Evolutionary conservation across 2,329 filamentous ascomycete genomes (phyloP), one percentile per base, ranked within the genome.

Genomic region (Nigrospora oryzae): DNA sequence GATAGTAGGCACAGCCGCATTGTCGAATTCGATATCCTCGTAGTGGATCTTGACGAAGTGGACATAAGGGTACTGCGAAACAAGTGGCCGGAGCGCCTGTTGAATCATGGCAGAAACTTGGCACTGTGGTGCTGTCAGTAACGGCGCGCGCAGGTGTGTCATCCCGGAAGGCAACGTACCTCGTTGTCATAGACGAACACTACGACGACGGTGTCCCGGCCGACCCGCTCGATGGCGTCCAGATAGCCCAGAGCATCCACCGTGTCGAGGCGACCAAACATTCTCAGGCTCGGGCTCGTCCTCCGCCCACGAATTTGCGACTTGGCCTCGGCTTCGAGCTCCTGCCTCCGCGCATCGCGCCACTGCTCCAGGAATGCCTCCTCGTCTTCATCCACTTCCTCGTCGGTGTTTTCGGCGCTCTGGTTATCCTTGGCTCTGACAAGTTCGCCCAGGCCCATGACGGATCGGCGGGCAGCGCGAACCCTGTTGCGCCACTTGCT

Each of bases 181-280:
- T 86, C 77, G 49, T 86, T 78, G 59, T 96, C 89, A 63, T 89
- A 93, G 52, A 98, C 89, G 67, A 91, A 94, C 28, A 98, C 93
- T 3, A 96, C 85, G 2, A 97, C 90, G 4, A 86, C 77, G 0
- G 88, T 91, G 39, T 91, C 86, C 40, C 82, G 68, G 35, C 81
- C 74, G 5, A 91, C 88, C 66, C 89, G 93, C 68, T 98, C 93
- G 54, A 97, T 89, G 45, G 91, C 90, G 64, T 97, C 90, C n/a
- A 98, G 76, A 58, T 95, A 98, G 15, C 90, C 93, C 51, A 85
- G 72, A 8, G 89, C 91, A 69, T 97, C 90, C 1, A 97, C 93
- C 47, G 81, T 77, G 49, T 90, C 84, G 50, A 97, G 70, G 12
- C 76, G 78, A 17, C 93, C 93, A 61, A 86, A 97, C 46, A 84